phyloP scores from a whole-genome alignment of 1,284 basidiomycete species.

The Apiotrichum sp. region DNA sequence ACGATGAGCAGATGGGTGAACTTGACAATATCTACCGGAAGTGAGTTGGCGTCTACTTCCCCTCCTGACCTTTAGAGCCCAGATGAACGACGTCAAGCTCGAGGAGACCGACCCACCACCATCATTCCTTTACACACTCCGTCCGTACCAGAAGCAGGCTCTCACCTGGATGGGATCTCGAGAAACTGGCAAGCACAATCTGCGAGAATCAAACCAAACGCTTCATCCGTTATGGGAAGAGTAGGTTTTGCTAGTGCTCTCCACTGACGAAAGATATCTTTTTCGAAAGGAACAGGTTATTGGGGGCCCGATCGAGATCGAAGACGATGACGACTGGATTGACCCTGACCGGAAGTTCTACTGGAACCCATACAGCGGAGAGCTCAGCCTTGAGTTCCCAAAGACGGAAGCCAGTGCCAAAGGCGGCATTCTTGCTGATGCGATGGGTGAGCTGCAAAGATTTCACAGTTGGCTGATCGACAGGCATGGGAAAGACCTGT shows the following conservation, averaged over 20 bases:
- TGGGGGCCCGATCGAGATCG: slow-evolving; percentile 42
- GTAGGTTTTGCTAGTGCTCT: slow-evolving; percentile 50
- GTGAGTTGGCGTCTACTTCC: slow-evolving; percentile 48
- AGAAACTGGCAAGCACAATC: slow-evolving; percentile 65
- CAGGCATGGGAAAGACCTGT: slow-evolving; percentile 92
- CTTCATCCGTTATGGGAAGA: slow-evolving; percentile 95
- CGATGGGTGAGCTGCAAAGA: slow-evolving; percentile 37
- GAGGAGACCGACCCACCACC: slow-evolving; percentile 74
- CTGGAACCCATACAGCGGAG: slow-evolving; percentile 88
- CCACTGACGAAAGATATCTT: slow-evolving; percentile 30
- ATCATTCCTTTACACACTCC: slow-evolving; percentile 70
- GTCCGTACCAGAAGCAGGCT: slow-evolving; percentile 92
- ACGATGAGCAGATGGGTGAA: slow-evolving; percentile 58
- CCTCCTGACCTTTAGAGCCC: slow-evolving; percentile 54
- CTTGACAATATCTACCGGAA: slow-evolving; percentile 73
- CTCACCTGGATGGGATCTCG: slow-evolving; percentile 89
- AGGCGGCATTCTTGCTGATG: slow-evolving; percentile 54
- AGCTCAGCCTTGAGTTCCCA: slow-evolving; percentile 81
- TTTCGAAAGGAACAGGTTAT: slow-evolving; percentile 37
- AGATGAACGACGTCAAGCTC: slow-evolving; percentile 69
- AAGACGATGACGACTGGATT: slow-evolving; percentile 39
- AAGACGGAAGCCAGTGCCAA: slow-evolving; percentile 68
- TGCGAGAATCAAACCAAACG: slow-evolving; percentile 57
- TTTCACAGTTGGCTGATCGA: background rate
- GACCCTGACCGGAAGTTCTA: slow-evolving; percentile 57